Evolutionary conservation across 1,139 yeast genomes (phyloP), one percentile per base, ranked within the genome.

Genomic region (Kodamaea derodonti): DNA sequence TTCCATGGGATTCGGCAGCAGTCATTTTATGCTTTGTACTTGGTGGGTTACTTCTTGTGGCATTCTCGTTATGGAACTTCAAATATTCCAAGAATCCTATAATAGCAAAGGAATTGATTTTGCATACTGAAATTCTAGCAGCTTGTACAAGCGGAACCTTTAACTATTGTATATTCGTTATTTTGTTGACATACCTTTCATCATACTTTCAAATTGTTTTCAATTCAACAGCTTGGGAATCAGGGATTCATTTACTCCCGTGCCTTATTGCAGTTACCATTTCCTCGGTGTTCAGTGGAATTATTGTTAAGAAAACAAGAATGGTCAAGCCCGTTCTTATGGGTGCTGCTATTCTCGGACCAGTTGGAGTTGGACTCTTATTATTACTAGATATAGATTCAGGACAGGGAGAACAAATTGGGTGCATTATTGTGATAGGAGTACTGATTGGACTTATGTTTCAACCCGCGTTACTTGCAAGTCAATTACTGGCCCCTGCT

Each of bases 201-300:
- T 62, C 77, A 15, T 78, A 72, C 48, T 78, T 78, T 54, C 84
- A 80, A 52, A 72, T 76, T 13, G 67, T 72, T 20, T 60, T 60
- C 38, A 59, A 64, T 34, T 69, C 67, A 16, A 47, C 63, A 14
- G 74, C 86, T 1, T 69, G 75, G 62, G 62, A 67, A 39, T 74
- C 86, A 1, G 85, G 87, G 24, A 58, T 80, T 27, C 73, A 73
- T 42, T 52, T 78, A 42, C 54, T 81, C 20, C 82, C 86, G 1
- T 45, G 69, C 43, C 67, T 80, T 29, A 52, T 81, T 22, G 57
- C 80, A 1, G 71, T 78, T 4, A 68, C 80, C 4, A 27, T 78
- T 4, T 43, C 75, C 2, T 69, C 81, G 1, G 55, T 73, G 1
- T 27, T 53, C 11, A 62, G 67, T 26, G 85, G 84, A 20, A 43